These are phyloP conservation scores for Strigomonas culicis DNA, from an alignment of 208 protist species.

Conservation along the genomic window DNA sequence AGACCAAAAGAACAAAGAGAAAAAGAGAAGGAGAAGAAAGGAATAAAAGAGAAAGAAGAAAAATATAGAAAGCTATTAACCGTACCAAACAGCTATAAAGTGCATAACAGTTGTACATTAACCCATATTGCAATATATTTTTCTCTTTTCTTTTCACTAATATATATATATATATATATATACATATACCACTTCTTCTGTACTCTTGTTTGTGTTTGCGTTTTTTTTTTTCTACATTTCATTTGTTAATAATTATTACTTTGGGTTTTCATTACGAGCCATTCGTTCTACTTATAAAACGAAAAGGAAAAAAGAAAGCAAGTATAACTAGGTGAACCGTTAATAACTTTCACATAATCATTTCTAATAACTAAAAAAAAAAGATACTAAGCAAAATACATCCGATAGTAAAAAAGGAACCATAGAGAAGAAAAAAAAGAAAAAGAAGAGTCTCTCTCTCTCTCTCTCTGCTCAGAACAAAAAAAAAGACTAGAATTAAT, in stretches of 20 bases:
- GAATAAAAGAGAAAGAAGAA: conserved; percentile 5
- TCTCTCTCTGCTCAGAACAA: background rate
- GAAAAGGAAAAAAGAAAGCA: too few species aligned
- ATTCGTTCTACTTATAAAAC: too few species aligned
- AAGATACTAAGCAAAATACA: too few species aligned
- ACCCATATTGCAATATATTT: background rate
- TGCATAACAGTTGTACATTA: background rate
- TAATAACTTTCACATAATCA: too few species aligned
- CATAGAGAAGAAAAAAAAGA: too few species aligned
- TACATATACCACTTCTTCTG: background rate
- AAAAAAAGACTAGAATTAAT: conserved; percentile 3
- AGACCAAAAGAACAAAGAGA: background rate
- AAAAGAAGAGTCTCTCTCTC: too few species aligned
- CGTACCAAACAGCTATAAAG: background rate
- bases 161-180: background rate
- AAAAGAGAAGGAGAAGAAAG: background rate
- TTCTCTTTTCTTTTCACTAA: background rate
- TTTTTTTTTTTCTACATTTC: background rate
- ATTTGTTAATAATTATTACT: too few species aligned
- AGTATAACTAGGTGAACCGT: too few species aligned
- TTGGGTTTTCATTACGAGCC: too few species aligned
- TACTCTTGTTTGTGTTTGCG: background rate
- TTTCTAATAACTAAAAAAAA: too few species aligned
- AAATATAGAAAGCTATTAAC: background rate
- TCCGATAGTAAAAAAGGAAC: too few species aligned